A percentile compares a stretch with the other conserved stretches of the same genome.
Conservation (phyloP, 345 rosid genomes). For the Populus davidiana region DNA sequence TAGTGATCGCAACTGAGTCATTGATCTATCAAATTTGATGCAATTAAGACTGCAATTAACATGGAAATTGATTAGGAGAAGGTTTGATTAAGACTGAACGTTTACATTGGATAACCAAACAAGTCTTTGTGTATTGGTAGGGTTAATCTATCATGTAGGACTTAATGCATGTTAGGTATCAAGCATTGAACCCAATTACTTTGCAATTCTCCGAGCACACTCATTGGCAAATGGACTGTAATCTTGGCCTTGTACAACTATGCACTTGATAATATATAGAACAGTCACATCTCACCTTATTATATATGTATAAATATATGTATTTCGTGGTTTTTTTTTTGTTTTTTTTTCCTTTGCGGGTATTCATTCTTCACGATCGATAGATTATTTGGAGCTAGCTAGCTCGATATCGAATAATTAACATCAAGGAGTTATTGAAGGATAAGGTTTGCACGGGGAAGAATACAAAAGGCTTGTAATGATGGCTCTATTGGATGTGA, state of each 20-base stretch:
- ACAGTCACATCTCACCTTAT: constrained; percentile 8
- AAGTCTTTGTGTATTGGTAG: constrained; percentile 8
- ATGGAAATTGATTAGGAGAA: neutral
- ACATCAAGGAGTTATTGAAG: neutral
- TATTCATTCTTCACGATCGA: neutral
- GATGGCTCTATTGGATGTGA: neutral
- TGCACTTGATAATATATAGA: neutral
- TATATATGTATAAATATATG: neutral
- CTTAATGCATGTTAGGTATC: constrained; percentile 1
- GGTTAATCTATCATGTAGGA: constrained; percentile 5
- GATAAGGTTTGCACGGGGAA: constrained; percentile 1
- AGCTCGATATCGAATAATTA: neutral
- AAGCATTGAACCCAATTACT: constrained; percentile 4
- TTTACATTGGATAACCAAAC: neutral
- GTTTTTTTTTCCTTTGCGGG: no score
- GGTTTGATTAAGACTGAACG: neutral
- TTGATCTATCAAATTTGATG: neutral
- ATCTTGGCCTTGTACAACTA: neutral
- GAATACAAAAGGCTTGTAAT: neutral
- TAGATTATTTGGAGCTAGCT: neutral
- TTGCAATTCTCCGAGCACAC: neutral
- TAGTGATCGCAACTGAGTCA: neutral
- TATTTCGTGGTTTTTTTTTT: neutral
- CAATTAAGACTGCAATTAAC: neutral
- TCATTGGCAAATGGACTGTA: constrained; percentile 1